Percentiles rank a stretch among this genome's conserved stretches.
These are phyloP conservation scores for Camellia lanceoleosa DNA, from an alignment of 148 eudicot genomes.

Conservation along the genomic window DNA sequence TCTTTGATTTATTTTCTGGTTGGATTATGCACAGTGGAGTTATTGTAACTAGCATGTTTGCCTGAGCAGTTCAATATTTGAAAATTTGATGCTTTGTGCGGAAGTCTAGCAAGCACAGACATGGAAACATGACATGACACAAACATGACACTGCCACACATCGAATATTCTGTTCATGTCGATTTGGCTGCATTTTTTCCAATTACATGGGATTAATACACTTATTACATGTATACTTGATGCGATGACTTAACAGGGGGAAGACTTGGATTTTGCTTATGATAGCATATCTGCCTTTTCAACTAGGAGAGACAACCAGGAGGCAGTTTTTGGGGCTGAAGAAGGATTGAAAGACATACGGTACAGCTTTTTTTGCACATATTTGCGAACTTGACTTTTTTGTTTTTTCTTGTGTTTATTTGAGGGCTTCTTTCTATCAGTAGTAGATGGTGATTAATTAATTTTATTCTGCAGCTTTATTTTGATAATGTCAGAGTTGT, in stretches of 20 bases:
- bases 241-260: conserved; percentile 55
- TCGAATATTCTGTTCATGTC: not conserved
- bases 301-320: conserved; percentile 90
- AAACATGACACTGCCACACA: not conserved
- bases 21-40: not conserved
- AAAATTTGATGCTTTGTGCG: not conserved
- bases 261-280: conserved; percentile 90
- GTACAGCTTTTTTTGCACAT: conserved; percentile 28
- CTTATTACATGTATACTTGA: not conserved
- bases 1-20: conserved; percentile 9
- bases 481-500: not conserved
- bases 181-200: conserved; percentile 4
- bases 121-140: too few species aligned
- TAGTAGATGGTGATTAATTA: not conserved
- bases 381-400: not conserved
- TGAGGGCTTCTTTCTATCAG: not conserved
- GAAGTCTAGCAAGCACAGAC: too few species aligned
- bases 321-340: conserved; percentile 95
- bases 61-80: not conserved
- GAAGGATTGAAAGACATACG: conserved; percentile 94
- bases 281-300: conserved; percentile 97
- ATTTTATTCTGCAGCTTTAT: not conserved
- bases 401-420: not conserved
- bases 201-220: not conserved
- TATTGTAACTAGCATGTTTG: not conserved